Percentiles rank a stretch among this genome's conserved stretches.
These are phyloP conservation scores for Spiraea crenata DNA, from an alignment of 331 rosid species.

Conservation along the genomic window DNA sequence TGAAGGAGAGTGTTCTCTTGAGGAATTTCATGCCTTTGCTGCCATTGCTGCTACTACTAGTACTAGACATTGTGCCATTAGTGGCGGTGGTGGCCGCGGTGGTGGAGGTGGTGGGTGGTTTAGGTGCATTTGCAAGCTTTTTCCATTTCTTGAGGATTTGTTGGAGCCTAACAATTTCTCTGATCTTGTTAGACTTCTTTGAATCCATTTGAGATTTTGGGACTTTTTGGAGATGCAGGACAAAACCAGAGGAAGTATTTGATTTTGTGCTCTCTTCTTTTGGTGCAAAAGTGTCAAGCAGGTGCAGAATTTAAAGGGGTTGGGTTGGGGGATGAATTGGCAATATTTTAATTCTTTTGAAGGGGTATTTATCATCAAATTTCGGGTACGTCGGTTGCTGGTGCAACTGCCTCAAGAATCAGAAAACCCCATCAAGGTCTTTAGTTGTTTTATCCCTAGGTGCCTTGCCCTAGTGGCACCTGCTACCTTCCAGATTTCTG, in stretches of 20 bases:
- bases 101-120: constrained; percentile 21
- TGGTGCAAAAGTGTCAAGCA: constrained; percentile 11
- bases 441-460: constrained; percentile 19
- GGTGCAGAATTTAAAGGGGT: constrained; percentile 33
- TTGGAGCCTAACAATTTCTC: constrained; percentile 88
- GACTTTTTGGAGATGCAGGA: background rate
- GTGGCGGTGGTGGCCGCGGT: background rate
- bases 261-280: background rate
- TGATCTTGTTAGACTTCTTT: constrained; percentile 87
- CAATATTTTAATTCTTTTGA: background rate
- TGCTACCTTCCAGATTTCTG: constrained; percentile 14
- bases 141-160: constrained; percentile 97
- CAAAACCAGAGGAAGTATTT: background rate
- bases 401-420: constrained; percentile 23
- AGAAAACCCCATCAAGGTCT: constrained; percentile 13
- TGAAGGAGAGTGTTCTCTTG: constrained; percentile 67
- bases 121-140: constrained; percentile 72
- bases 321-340: constrained; percentile 7
- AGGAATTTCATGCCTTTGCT: constrained; percentile 65
- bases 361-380: background rate
- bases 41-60: constrained; percentile 14
- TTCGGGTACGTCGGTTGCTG: constrained; percentile 32
- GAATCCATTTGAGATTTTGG: constrained; percentile 49
- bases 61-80: background rate
- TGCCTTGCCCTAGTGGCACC: background rate